A percentile compares a stretch with the other conserved stretches of the same genome.
Conservation (phyloP, 768 basidiomycete species). For the Boletus sp. region DNA sequence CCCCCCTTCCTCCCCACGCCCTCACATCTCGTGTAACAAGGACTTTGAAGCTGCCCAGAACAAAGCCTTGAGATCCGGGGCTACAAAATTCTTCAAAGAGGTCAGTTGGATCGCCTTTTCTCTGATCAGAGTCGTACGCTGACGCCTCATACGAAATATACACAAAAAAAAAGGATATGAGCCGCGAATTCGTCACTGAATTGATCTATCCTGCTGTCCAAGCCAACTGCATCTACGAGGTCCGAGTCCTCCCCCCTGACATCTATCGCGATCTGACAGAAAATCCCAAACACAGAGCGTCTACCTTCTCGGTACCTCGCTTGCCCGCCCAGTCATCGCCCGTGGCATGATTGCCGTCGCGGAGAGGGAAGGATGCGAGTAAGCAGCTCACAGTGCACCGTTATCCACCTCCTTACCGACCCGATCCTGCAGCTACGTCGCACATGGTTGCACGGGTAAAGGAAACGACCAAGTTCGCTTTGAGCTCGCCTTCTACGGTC, state of each 20-base stretch:
- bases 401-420: neutral
- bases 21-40: conserved; percentile 43
- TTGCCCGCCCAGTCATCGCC: conserved; percentile 97
- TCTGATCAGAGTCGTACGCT: neutral
- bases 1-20: neutral
- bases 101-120: conserved; percentile 36
- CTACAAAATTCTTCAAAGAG: conserved; percentile 93
- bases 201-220: conserved; percentile 98
- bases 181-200: conserved; percentile 91
- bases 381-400: conserved; percentile 30
- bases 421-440: conserved; percentile 64
- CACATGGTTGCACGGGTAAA: conserved; percentile 99
- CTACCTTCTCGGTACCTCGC: conserved; percentile 95
- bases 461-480: conserved; percentile 99
- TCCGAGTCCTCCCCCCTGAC: conserved; percentile 25
- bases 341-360: conserved; percentile 97
- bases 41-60: conserved; percentile 89
- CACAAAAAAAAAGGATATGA: conserved; percentile 68
- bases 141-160: neutral
- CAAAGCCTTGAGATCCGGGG: conserved; percentile 89
- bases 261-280: neutral
- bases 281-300: conserved; percentile 58
- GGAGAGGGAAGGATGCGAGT: conserved; percentile 93
- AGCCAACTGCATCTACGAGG: conserved; percentile 98
- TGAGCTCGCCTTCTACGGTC: conserved; percentile 97